Conservation (phyloP, 2,329 filamentous ascomycete species). For the Colletotrichum cordylinicola region DNA sequence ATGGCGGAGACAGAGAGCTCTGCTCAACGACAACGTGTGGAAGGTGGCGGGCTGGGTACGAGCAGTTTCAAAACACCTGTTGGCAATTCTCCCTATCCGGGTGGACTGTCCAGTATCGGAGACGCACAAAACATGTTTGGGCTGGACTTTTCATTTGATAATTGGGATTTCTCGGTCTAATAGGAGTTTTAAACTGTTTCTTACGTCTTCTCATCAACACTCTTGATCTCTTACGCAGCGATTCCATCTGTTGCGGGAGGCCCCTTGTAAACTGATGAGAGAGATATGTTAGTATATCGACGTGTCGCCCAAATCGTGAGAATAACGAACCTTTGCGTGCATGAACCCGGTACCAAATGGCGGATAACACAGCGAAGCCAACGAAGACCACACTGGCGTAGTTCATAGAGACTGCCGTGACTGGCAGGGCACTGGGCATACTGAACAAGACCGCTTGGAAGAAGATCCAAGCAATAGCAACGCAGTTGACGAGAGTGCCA, state of each 20-base stretch:
- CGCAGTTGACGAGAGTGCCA: constrained; percentile 65
- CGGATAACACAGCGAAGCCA: constrained; percentile 65
- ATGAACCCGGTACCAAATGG: constrained; percentile 61
- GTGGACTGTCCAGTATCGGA: not conserved
- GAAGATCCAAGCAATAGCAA: constrained; percentile 68
- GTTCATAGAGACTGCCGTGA: constrained; percentile 67
- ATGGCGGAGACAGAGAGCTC: not conserved
- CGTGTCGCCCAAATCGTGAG: not conserved
- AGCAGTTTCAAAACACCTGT: not conserved
- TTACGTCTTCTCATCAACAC: not conserved
- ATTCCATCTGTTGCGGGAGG: not conserved
- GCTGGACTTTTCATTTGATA: not conserved
- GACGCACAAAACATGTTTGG: not conserved
- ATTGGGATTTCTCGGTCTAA: not conserved
- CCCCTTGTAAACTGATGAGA: not conserved
- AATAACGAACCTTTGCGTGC: not conserved
- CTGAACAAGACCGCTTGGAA: constrained; percentile 76
- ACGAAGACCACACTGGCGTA: constrained; percentile 77
- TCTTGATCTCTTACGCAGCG: not conserved
- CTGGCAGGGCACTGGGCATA: constrained; percentile 69
- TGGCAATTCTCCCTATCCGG: not conserved
- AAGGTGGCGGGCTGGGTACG: not conserved
- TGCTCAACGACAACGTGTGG: not conserved
- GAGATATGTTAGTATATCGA: not conserved
- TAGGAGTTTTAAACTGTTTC: not conserved